Percentiles rank a stretch among this genome's conserved stretches.
Evolutionary conservation across 2,329 filamentous ascomycete genomes (phyloP).

Genomic region (Sclerotinia sclerotiorum): DNA sequence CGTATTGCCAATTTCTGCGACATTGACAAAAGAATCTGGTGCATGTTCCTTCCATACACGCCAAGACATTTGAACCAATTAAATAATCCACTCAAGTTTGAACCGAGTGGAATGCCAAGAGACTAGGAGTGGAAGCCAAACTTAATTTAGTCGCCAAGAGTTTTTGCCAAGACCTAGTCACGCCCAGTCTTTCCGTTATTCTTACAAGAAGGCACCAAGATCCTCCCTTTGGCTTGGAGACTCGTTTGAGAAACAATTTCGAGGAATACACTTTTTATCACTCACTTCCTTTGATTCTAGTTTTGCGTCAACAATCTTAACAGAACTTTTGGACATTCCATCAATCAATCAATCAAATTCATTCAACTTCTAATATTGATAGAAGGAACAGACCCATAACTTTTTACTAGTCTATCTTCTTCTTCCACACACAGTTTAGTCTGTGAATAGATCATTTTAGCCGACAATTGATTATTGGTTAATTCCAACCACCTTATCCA

Average conservation of each 20-base stretch:
- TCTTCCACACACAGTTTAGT: slow-evolving; percentile 9
- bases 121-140: slow-evolving; percentile 13
- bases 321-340: neutral
- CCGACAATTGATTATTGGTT: slow-evolving; percentile 19
- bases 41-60: slow-evolving; percentile 8
- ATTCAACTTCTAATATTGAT: neutral
- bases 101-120: slow-evolving; percentile 21
- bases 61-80: slow-evolving; percentile 8
- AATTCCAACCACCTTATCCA: neutral
- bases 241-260: neutral
- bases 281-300: neutral
- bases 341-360: neutral
- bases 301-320: neutral
- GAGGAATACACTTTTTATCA: neutral
- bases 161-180: slow-evolving; percentile 1
- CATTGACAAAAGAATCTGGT: neutral
- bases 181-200: slow-evolving; percentile 15
- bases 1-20: neutral
- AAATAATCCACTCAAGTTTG: slow-evolving; percentile 6
- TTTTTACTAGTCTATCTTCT: neutral
- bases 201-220: slow-evolving; percentile 21
- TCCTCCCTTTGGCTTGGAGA: slow-evolving; percentile 15
- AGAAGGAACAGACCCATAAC: neutral
- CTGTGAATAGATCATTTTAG: slow-evolving; percentile 6
- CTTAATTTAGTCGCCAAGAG: neutral